phyloP scores from a whole-genome alignment of 2,329 filamentous ascomycete genomes.

The Aspergillus puulaauensis region DNA sequence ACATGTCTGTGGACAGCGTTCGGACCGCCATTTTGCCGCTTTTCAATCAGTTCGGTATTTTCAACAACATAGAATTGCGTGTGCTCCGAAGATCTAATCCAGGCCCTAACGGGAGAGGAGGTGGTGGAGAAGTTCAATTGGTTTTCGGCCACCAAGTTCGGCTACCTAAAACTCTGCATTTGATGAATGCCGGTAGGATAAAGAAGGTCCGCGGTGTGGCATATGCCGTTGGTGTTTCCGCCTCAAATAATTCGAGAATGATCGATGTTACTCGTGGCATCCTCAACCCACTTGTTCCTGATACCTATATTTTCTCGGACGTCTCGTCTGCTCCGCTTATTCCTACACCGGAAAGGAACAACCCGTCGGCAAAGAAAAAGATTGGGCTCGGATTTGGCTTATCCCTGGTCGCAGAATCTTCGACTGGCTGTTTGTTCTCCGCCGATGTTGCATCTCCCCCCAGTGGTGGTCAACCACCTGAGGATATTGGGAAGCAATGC shows the following conservation, averaged over 20 bases:
- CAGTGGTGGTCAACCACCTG: slow-evolving; percentile 77
- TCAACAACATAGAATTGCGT: slow-evolving; percentile 78
- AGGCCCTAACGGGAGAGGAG: slow-evolving; percentile 71
- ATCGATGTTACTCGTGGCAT: slow-evolving; percentile 87
- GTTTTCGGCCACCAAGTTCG: slow-evolving; percentile 91
- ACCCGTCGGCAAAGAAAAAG: slow-evolving; percentile 54
- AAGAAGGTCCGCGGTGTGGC: slow-evolving; percentile 90
- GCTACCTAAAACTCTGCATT: slow-evolving; percentile 88
- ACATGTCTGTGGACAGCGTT: slow-evolving; percentile 90
- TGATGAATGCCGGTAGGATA: slow-evolving; percentile 79
- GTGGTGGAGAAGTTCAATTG: slow-evolving; percentile 89
- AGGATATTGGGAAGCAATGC: slow-evolving; percentile 85
- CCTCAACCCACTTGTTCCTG: slow-evolving; percentile 79
- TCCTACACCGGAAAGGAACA: slow-evolving; percentile 69
- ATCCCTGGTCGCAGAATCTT: slow-evolving; percentile 89
- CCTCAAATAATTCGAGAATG: slow-evolving; percentile 91
- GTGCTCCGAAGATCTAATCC: slow-evolving; percentile 78
- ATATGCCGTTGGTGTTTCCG: slow-evolving; percentile 88
- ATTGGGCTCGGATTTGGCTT: slow-evolving; percentile 90
- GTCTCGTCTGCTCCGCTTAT: slow-evolving; percentile 61
- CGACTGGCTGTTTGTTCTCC: slow-evolving; percentile 79
- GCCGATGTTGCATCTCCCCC: slow-evolving; percentile 77
- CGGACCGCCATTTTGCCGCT: slow-evolving; percentile 88
- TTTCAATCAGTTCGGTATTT: slow-evolving; percentile 87
- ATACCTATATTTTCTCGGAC: slow-evolving; percentile 84